Evolutionary conservation across 306 rosid species (phyloP).

Genomic region (Senna tora): DNA sequence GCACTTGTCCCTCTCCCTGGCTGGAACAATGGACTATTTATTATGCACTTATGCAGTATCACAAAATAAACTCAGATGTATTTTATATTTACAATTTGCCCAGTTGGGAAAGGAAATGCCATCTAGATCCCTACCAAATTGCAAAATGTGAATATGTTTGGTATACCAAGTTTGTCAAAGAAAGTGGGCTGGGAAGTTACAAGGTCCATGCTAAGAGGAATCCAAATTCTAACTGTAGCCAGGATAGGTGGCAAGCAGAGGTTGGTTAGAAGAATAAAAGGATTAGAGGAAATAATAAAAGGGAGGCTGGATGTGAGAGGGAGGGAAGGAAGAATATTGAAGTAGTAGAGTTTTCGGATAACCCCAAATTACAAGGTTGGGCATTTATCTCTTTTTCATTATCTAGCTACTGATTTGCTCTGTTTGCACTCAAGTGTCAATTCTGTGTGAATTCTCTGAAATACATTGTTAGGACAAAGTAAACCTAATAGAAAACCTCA

Average conservation of each 20-base stretch:
- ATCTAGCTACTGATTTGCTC: not conserved
- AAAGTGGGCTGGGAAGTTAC: not conserved
- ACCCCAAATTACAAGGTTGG: no score
- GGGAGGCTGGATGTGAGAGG: not conserved
- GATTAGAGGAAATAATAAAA: not conserved
- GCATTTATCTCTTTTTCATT: no score
- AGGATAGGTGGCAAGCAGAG: not conserved
- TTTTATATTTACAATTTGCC: not conserved
- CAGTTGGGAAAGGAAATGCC: not conserved
- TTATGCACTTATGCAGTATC: not conserved
- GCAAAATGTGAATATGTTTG: not conserved
- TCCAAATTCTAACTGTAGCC: not conserved
- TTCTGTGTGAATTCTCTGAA: not conserved
- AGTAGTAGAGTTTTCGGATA: not conserved
- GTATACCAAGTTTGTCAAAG: no score
- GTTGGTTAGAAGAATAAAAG: not conserved
- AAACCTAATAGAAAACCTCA: not conserved
- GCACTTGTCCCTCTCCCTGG: not conserved
- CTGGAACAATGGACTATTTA: not conserved
- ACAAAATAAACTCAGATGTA: constrained; percentile 1
- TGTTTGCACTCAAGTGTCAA: not conserved
- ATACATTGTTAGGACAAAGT: not conserved
- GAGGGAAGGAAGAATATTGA: not conserved
- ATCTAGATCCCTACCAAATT: not conserved
- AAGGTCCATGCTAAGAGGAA: not conserved